Evolutionary conservation across 2,329 filamentous ascomycete species (phyloP).

Genomic region (Clarireedia sp.): DNA sequence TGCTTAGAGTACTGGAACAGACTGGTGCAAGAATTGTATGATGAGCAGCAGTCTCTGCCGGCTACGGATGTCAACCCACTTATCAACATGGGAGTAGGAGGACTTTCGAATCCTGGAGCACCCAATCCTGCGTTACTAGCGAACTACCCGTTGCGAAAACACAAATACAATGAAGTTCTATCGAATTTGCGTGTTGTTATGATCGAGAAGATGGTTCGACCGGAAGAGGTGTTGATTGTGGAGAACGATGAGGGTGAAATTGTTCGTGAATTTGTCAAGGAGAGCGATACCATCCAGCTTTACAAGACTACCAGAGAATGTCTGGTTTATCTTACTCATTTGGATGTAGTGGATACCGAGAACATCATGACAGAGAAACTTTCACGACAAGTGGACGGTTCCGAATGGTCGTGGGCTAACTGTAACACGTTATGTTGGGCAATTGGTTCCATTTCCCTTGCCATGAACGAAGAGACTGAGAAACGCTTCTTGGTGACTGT

Average conservation of each 20-base stretch:
- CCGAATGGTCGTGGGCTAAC: slow-evolving; percentile 99
- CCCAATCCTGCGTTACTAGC: slow-evolving; percentile 77
- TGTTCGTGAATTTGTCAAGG: slow-evolving; percentile 97
- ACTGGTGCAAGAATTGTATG: slow-evolving; percentile 93
- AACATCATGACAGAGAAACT: slow-evolving; percentile 99
- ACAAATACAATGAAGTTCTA: slow-evolving; percentile 92
- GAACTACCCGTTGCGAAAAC: slow-evolving; percentile 90
- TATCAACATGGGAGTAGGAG: slow-evolving; percentile 64
- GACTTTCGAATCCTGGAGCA: slow-evolving; percentile 70
- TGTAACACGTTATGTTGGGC: slow-evolving; percentile 99
- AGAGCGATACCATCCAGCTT: slow-evolving; percentile 96
- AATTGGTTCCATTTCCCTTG: slow-evolving; percentile 94
- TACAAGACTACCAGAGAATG: slow-evolving; percentile 99
- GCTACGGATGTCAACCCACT: slow-evolving; percentile 90
- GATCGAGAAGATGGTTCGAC: slow-evolving; percentile 99
- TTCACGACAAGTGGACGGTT: slow-evolving; percentile 85
- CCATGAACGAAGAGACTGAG: slow-evolving; percentile 99
- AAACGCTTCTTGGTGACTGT: slow-evolving; percentile 98
- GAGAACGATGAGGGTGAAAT: slow-evolving; percentile 99
- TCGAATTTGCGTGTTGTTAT: slow-evolving; percentile 94
- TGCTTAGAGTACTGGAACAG: slow-evolving; percentile 99
- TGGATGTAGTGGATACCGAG: slow-evolving; percentile 96
- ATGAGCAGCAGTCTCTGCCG: slow-evolving; percentile 96
- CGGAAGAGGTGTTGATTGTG: slow-evolving; percentile 97
- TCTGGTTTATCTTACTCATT: slow-evolving; percentile 90